Evolutionary conservation across 352 stramenopile species (phyloP).

Genomic region (Peronospora farinosa): DNA sequence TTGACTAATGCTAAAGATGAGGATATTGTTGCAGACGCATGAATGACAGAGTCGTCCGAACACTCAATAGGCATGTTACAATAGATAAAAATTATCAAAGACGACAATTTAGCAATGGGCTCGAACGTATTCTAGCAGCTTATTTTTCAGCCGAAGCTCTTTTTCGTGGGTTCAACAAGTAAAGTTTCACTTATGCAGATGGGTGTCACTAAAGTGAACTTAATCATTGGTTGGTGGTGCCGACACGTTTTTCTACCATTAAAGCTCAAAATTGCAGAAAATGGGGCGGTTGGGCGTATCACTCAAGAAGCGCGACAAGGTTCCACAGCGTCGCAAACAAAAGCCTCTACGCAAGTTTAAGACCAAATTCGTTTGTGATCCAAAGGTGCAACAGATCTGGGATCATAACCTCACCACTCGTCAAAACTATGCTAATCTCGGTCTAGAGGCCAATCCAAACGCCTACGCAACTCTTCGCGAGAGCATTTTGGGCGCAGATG

Average conservation of each 20-base stretch:
- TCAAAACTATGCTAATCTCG: constrained; percentile 78
- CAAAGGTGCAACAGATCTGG: constrained; percentile 65
- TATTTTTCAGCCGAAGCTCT: no score
- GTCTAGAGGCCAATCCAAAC: constrained; percentile 65
- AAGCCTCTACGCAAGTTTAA: constrained; percentile 76
- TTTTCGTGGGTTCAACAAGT: no score
- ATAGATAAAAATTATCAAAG: no score
- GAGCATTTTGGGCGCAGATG: constrained; percentile 42
- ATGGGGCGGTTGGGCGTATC: constrained; percentile 45
- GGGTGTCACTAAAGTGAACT: no score
- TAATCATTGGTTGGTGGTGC: background rate
- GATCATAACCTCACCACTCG: constrained; percentile 71
- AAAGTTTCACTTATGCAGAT: no score
- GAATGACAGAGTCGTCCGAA: background rate
- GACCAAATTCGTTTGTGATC: constrained; percentile 64
- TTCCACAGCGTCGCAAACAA: constrained; percentile 56
- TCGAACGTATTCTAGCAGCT: no score
- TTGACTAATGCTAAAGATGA: constrained; percentile 6
- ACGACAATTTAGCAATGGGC: no score
- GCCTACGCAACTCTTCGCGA: constrained; percentile 39
- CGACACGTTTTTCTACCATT: background rate
- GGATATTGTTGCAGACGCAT: background rate
- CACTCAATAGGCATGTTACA: background rate
- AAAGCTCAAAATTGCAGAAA: background rate
- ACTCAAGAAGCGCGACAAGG: constrained; percentile 66